Evolutionary conservation across 2,329 filamentous ascomycete species (phyloP), one percentile per base, ranked within the genome.

Genomic region (Exophiala aquamarina): DNA sequence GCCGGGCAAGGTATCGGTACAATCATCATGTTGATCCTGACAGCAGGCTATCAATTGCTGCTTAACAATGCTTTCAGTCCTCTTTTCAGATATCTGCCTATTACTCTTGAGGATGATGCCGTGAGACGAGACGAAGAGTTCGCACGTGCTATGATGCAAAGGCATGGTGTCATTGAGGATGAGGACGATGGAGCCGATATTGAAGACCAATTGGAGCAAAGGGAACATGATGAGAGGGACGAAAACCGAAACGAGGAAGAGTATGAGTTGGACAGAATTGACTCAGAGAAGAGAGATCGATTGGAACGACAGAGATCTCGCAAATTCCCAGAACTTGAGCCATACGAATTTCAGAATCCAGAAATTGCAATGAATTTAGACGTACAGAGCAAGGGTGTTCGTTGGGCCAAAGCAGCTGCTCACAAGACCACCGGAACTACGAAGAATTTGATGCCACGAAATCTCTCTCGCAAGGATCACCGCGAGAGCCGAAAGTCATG

Each of bases 41-140:
- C 93, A 0, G 68, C 79, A 1, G 60, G 89, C 3, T 98, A 87
- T 60, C 93, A 98, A 63, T 67, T 85, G 32, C 70, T 94, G 1
- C 75, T 97, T 41, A 95, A 95, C 65, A 72, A 75, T 44, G 87
- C 90, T 0, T 97, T 98, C 58, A 81, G 81, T 0, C 92, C 93
- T 2, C 76, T 98, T 8, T 84, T 95, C 63, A 82, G 86, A 31
- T 95, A 95, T 61, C 73, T 98, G 3, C 93, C 93, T 0, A 94
- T 97, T 55, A 97, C 92, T 0, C 83, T 97, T 45, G 93, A 98
- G 65, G 93, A 97, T 55, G 92, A 96, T 63, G 93, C 93, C 2
- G 88, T 93, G 1, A 73, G 88, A n/a, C 84, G 92, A 5, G 93
- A 98, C 58, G 83, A 92, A 61, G 88, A 87, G 31, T 98, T 97